phyloP scores from a whole-genome alignment of 2,329 filamentous ascomycete species.

The Ceratocystis harringtonii region DNA sequence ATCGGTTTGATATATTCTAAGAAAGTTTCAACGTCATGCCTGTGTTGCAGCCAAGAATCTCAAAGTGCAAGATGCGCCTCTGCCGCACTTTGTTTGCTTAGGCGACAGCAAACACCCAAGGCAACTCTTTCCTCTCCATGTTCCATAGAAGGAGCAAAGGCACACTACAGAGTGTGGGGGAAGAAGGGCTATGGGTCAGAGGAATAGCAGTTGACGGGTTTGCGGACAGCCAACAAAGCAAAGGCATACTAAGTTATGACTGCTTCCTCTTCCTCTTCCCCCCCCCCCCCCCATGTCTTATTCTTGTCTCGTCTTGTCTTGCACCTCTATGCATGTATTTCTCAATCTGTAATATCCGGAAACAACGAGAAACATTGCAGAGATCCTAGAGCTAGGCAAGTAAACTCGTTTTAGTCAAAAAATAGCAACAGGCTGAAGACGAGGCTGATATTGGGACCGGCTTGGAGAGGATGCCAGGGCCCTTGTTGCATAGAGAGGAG shows the following conservation, averaged over 20 bases:
- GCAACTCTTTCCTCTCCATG: not conserved
- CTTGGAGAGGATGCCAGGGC: not conserved
- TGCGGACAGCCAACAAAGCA: not conserved
- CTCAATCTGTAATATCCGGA: not conserved
- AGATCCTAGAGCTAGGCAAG: constrained; percentile 2
- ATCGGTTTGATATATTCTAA: not conserved
- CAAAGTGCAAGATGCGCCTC: not conserved
- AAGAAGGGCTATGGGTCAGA: not conserved
- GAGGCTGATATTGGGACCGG: not conserved
- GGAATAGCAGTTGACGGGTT: not conserved
- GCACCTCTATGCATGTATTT: not conserved
- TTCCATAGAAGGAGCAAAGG: not conserved
- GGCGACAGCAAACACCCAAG: not conserved
- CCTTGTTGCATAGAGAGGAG: not conserved
- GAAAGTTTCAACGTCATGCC: not conserved
- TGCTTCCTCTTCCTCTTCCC: not conserved
- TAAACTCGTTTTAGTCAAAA: constrained; percentile 1
- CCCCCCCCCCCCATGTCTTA: not conserved
- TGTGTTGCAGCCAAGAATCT: not conserved
- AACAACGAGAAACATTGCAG: constrained; percentile 1
- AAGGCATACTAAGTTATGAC: not conserved
- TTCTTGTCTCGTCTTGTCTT: not conserved
- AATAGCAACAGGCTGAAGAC: constrained; percentile 9
- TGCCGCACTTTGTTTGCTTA: not conserved
- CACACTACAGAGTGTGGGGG: not conserved